A percentile compares a stretch with the other conserved stretches of the same genome.
Evolutionary conservation across 2,329 filamentous ascomycete genomes (phyloP).

Genomic region (Trichoderma sp.): DNA sequence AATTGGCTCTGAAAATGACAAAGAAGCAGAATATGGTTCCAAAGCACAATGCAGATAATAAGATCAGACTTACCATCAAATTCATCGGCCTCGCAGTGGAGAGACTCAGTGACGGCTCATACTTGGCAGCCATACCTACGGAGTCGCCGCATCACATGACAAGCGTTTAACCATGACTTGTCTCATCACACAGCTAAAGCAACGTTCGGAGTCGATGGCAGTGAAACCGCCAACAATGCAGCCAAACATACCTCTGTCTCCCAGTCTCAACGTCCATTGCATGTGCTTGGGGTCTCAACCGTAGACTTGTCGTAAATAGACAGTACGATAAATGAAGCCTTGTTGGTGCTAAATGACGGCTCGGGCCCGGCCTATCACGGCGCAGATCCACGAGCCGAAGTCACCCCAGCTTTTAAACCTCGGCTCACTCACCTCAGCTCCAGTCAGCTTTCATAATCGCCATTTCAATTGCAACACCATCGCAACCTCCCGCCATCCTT

Average conservation of each 20-base stretch:
- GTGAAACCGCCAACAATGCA: background rate
- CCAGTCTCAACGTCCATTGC: background rate
- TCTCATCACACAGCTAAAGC: background rate
- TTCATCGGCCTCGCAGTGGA: no score
- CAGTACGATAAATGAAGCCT: no score
- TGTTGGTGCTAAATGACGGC: conserved; percentile 10
- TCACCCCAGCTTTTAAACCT: conserved; percentile 26
- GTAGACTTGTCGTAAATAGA: no score
- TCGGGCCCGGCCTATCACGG: conserved; percentile 15
- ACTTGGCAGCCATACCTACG: background rate
- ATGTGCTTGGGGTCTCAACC: background rate
- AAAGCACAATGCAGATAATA: no score
- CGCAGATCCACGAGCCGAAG: conserved; percentile 26
- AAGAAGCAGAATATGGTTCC: no score
- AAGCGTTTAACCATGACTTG: background rate
- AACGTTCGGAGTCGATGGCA: background rate
- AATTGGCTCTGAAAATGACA: no score
- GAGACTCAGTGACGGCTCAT: no score
- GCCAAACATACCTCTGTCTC: no score
- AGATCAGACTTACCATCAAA: no score
- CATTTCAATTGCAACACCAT: background rate
- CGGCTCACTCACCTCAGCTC: conserved; percentile 14
- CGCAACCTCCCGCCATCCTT: background rate
- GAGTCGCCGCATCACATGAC: conserved; percentile 18
- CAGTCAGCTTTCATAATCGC: conserved; percentile 16